Percentiles rank a stretch among this genome's conserved stretches.
phyloP scores from a whole-genome alignment of 2,329 filamentous ascomycete genomes.

The Fusarium sp. region DNA sequence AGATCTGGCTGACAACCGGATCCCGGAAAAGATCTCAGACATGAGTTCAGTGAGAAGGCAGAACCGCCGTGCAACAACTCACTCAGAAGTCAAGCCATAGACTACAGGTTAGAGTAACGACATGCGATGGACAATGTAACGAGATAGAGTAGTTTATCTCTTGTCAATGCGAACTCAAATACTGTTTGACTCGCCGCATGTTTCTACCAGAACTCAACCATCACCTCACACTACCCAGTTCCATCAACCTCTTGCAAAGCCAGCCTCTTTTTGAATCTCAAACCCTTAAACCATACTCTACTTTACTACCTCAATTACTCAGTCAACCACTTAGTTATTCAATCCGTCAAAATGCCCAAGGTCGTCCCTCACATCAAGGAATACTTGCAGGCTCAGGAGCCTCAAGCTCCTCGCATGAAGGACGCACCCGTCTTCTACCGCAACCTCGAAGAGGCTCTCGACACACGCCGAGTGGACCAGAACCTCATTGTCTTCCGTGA shows the following conservation, averaged over 20 bases:
- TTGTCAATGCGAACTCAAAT: neutral
- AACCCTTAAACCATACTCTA: neutral
- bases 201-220: neutral
- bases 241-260: neutral
- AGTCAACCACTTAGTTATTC: neutral
- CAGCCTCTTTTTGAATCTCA: neutral
- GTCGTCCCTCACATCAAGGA: constrained; percentile 22
- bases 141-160: too few species aligned
- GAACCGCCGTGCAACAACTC: neutral
- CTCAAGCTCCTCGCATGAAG: constrained; percentile 12
- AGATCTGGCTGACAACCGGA: neutral
- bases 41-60: neutral
- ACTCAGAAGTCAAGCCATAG: neutral
- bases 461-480: constrained; percentile 38
- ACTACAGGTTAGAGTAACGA: too few species aligned
- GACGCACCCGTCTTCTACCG: constrained; percentile 17
- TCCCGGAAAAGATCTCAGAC: constrained; percentile 1
- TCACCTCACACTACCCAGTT: neutral
- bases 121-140: too few species aligned
- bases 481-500: constrained; percentile 39
- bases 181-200: neutral
- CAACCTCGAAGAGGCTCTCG: constrained; percentile 48
- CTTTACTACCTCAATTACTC: neutral
- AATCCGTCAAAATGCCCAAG: constrained; percentile 8
- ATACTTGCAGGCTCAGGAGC: constrained; percentile 17